phyloP scores from a whole-genome alignment of 208 protist genomes.

The Acanthamoeba triangularis region DNA sequence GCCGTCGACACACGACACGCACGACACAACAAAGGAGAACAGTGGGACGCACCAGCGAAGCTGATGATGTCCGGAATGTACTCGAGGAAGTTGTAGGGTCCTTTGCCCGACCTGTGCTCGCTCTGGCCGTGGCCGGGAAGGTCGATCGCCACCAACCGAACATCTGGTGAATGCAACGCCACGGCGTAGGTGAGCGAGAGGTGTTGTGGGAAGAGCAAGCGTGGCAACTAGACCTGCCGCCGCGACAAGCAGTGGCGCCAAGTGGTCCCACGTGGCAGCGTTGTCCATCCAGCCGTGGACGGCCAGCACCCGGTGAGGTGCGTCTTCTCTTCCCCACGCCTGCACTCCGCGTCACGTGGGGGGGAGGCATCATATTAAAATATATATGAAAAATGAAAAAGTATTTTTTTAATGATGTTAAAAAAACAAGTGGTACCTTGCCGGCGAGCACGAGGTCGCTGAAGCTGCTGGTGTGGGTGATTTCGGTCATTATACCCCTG shows the following conservation, averaged over 20 bases:
- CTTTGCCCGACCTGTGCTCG: slow-evolving; percentile 12
- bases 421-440: not conserved
- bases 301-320: not conserved
- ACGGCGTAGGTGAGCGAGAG: not conserved
- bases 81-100: slow-evolving; percentile 7
- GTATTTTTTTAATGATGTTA: too few species aligned
- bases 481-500: not conserved
- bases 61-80: slow-evolving; percentile 67
- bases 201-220: not conserved
- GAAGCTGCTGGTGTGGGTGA: not conserved
- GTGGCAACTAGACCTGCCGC: not conserved
- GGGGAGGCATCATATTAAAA: too few species aligned
- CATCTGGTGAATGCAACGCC: not conserved
- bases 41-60: slow-evolving; percentile 3
- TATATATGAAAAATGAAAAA: too few species aligned
- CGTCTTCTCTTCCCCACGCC: slow-evolving; percentile 37
- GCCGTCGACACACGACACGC: not conserved
- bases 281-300: slow-evolving; percentile 64
- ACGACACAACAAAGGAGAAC: not conserved
- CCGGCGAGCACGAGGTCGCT: not conserved
- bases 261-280: slow-evolving; percentile 27
- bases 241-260: slow-evolving; percentile 1
- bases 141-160: slow-evolving; percentile 25
- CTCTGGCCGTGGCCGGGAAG: slow-evolving; percentile 1
- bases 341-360: too few species aligned